Evolutionary conservation across 345 rosid genomes (phyloP), one percentile per base, ranked within the genome.

Genomic region (Eutrema yunnanense): DNA sequence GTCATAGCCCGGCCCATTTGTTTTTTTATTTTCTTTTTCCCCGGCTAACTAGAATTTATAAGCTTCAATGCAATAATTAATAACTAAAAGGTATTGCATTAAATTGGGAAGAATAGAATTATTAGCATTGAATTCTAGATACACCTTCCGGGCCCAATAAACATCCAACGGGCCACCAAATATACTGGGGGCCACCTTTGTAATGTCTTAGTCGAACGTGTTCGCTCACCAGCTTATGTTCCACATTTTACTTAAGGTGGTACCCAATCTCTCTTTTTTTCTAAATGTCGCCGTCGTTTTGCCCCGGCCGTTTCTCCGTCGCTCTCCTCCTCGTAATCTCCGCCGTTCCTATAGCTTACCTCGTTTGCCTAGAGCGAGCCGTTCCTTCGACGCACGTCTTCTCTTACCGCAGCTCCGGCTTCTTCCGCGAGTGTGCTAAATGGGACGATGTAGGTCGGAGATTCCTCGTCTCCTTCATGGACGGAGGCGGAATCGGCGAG

Each of bases 381-480:
- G 55, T 65, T 2, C 85, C 96, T 6, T 3, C 90, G 12, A 87
- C 87, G 38, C 96, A 83, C 56, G 92, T 85, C 61, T 82, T 80
- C 82, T 87, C 74, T 75, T 93, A 88, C 86, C 85, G 84, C 37
- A 85, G 92, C 84, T 52, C 86, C 74, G 92, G 90, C 13, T 85
- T 73, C 79, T 14, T 93, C 79, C 89, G 96, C 14, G 98, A 90
- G 84, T 83, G 87, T 82, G 90, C 94, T 69, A 90, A 90, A 87
- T 93, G 98, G 98, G 98, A 93, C 80, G 84, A 78, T 3, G 73
- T 57, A 12, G 66, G 81, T 75, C 83, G 79, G 57, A 86, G 96
- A 14, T 93, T 93, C 84, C 82, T 93, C 76, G 88, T 89, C 76
- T 87, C 92, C 74, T 87, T 78, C 83, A 52, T 93, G 56, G 96